Evolutionary conservation across 108 stramenopile species (phyloP).

Genomic region (Cyclotella sp.): DNA sequence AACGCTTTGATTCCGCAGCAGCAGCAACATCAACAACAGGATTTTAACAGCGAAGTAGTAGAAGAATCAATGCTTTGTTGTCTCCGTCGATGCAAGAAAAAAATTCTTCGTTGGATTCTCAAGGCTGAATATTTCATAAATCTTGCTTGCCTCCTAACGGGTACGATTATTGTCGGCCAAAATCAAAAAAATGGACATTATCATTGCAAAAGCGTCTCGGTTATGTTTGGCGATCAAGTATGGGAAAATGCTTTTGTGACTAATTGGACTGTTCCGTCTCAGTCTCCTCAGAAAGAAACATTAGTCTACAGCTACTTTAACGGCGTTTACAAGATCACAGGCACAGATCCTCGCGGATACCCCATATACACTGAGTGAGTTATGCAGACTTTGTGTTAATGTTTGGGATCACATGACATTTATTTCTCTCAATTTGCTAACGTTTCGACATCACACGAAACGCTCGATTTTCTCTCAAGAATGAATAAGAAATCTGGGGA

Average conservation of each 20-base stretch:
- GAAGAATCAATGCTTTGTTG: background rate
- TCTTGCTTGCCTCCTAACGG: constrained; percentile 8
- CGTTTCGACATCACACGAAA: no score
- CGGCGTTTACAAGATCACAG: constrained; percentile 9
- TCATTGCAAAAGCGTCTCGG: constrained; percentile 6
- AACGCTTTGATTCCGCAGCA: background rate
- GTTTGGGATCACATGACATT: no score
- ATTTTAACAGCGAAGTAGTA: background rate
- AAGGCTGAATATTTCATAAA: constrained; percentile 21
- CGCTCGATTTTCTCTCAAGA: no score
- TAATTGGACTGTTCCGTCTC: background rate
- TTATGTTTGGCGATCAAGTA: constrained; percentile 11
- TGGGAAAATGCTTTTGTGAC: constrained; percentile 8
- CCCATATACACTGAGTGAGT: background rate
- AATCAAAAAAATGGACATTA: constrained; percentile 11
- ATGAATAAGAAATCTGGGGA: constrained; percentile 12
- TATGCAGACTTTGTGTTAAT: no score
- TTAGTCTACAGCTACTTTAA: constrained; percentile 21
- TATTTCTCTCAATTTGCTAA: no score
- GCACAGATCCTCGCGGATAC: background rate
- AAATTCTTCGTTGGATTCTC: constrained; percentile 16
- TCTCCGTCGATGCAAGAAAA: background rate
- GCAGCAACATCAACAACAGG: background rate
- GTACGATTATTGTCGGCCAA: background rate
- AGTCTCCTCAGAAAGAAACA: background rate